Evolutionary conservation across 495 filamentous ascomycete genomes (phyloP).

Genomic region (Annulohypoxylon bovei): DNA sequence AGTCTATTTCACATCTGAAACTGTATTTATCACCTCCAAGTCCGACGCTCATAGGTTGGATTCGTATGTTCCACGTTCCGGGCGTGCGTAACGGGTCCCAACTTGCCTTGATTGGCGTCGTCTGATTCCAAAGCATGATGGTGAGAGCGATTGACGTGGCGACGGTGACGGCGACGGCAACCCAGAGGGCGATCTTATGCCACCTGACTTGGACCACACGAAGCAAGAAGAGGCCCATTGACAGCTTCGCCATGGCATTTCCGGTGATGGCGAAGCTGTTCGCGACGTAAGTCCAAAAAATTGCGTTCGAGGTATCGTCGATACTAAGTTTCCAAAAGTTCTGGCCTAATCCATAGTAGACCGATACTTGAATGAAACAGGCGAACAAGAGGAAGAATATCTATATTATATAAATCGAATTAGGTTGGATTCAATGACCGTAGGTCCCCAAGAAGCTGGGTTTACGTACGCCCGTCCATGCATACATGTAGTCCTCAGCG

Average conservation of each 20-base stretch:
- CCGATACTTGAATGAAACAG: conserved; percentile 49
- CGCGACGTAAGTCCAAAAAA: conserved; percentile 53
- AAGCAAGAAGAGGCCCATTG: conserved; percentile 55
- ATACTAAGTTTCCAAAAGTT: conserved; percentile 47
- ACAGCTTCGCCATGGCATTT: conserved; percentile 54
- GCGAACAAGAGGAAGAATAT: conserved; percentile 50
- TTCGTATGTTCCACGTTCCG: conserved; percentile 50
- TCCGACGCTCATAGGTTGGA: conserved; percentile 52
- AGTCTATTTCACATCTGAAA: too few relatives aligned
- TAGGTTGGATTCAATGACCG: not conserved
- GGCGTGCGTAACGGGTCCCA: conserved; percentile 52
- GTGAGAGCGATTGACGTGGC: conserved; percentile 45
- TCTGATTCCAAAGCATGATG: conserved; percentile 54
- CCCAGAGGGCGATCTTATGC: conserved; percentile 51
- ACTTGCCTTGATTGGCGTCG: conserved; percentile 47
- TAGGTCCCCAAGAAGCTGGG: not conserved
- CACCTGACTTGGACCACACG: conserved; percentile 50
- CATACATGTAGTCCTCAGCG: conserved; percentile 51
- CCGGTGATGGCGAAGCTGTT: conserved; percentile 53
- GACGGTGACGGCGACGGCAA: conserved; percentile 47
- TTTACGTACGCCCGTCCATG: conserved; percentile 42
- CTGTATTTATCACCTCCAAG: conserved; percentile 44
- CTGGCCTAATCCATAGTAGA: conserved; percentile 48
- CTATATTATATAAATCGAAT: conserved; percentile 5
- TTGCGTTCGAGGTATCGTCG: conserved; percentile 48